A percentile compares a stretch with the other conserved stretches of the same genome.
Conservation (phyloP, 1,139 yeast species). For the Hyphopichia burtonii region DNA sequence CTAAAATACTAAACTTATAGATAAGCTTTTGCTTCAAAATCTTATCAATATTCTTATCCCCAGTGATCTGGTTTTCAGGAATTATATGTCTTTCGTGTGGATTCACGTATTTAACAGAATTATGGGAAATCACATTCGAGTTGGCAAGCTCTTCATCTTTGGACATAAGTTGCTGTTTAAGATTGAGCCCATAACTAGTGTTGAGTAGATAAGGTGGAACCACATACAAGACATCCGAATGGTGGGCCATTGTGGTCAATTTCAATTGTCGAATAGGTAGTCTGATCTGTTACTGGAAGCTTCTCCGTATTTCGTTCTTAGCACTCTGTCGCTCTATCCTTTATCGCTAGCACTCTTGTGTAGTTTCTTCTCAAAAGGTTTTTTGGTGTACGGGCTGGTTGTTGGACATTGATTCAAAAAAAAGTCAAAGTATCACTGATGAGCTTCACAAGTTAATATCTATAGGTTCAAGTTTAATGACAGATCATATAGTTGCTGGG, state of each 20-base stretch:
- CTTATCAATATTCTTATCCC: constrained; percentile 29
- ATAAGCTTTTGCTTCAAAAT: constrained; percentile 36
- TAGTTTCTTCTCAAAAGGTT: no score
- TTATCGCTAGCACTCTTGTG: not conserved
- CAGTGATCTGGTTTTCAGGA: constrained; percentile 22
- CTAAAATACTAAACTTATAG: constrained; percentile 37
- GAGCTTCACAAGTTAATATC: not conserved
- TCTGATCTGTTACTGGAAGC: not conserved
- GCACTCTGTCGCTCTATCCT: not conserved
- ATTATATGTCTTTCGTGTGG: constrained; percentile 11
- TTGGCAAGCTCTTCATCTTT: constrained; percentile 26
- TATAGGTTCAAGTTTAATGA: constrained; percentile 26
- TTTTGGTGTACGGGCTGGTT: not conserved
- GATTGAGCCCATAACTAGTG: constrained; percentile 35
- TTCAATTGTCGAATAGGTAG: not conserved
- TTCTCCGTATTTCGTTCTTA: not conserved
- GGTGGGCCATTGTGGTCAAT: not conserved
- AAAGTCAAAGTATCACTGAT: not conserved
- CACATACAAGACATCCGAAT: constrained; percentile 24
- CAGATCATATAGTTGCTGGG: constrained; percentile 36
- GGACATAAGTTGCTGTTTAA: constrained; percentile 24
- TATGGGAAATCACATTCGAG: constrained; percentile 26
- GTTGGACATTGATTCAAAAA: not conserved
- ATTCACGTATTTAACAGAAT: constrained; percentile 23
- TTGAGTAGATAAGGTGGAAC: constrained; percentile 47